phyloP scores from a whole-genome alignment of 169 alveolate species.

The Cystoisospora suis region DNA sequence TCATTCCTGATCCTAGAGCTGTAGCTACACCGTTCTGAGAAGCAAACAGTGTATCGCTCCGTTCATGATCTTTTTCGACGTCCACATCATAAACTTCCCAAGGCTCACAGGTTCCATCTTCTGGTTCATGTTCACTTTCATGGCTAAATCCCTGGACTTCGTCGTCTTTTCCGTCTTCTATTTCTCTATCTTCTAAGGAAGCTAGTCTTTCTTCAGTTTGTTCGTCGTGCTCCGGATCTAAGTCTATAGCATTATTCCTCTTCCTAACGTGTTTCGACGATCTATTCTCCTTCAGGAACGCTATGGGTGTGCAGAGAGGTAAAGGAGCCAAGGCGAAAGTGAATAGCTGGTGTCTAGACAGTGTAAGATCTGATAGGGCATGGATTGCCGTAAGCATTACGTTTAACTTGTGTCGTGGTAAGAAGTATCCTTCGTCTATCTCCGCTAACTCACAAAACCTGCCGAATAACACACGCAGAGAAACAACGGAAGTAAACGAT shows the following conservation, averaged over 20 bases:
- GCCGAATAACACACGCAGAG: not conserved
- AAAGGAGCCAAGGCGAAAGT: constrained; percentile 19
- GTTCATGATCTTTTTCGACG: too few species aligned
- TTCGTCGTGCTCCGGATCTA: too few species aligned
- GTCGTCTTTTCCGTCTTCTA: not conserved
- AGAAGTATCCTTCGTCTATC: not conserved
- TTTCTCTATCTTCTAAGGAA: too few species aligned
- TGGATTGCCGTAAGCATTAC: constrained; percentile 22
- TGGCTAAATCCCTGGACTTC: too few species aligned
- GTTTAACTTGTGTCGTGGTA: constrained; percentile 12
- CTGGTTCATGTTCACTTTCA: too few species aligned
- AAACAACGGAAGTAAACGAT: not conserved
- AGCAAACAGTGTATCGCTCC: not conserved
- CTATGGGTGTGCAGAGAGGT: not conserved
- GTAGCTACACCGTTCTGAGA: constrained; percentile 11
- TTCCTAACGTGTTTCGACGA: not conserved
- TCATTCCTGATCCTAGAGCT: constrained; percentile 45
- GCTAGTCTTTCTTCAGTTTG: too few species aligned
- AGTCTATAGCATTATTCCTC: too few species aligned
- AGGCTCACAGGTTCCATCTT: too few species aligned
- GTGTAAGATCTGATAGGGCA: constrained; percentile 2
- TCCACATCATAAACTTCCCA: too few species aligned
- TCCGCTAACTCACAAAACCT: not conserved
- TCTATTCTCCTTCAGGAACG: not conserved
- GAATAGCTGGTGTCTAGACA: constrained; percentile 24